Percentiles rank a stretch among this genome's conserved stretches.
Conservation (phyloP, 1,284 basidiomycete species). For the Entoloma clypeatum region DNA sequence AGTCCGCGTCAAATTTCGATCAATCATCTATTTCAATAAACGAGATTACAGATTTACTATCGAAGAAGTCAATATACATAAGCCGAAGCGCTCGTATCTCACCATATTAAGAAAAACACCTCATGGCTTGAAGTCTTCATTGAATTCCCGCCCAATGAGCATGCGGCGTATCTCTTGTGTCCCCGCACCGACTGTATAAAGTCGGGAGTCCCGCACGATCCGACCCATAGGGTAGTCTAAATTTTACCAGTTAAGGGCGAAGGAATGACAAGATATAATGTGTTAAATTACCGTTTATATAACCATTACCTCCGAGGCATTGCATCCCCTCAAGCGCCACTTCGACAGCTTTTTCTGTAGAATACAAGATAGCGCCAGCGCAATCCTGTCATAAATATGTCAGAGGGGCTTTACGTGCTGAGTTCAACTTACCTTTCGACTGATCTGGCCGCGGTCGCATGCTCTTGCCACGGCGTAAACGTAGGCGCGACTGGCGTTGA, state of each 20-base stretch:
- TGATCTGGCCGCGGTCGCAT: conserved; percentile 80
- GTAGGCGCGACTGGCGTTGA: conserved; percentile 86
- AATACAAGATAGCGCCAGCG: conserved; percentile 88
- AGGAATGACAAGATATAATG: conserved; percentile 2
- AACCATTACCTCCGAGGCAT: conserved; percentile 89
- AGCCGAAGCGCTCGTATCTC: no score
- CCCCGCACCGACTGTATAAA: conserved; percentile 90
- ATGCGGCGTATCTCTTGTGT: conserved; percentile 90
- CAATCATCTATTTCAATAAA: no score
- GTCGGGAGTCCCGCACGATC: conserved; percentile 77
- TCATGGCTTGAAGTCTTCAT: conserved; percentile 55
- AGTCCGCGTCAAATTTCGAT: conserved; percentile 15
- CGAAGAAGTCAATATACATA: no score
- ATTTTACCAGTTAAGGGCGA: conserved; percentile 1
- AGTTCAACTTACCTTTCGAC: conserved; percentile 61
- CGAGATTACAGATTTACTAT: no score
- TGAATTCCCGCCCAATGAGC: conserved; percentile 89
- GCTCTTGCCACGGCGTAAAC: conserved; percentile 91
- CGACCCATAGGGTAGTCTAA: conserved; percentile 86
- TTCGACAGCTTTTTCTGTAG: conserved; percentile 86
- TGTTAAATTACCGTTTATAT: conserved; percentile 71
- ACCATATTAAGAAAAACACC: no score
- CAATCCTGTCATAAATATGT: conserved; percentile 61
- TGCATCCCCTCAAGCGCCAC: conserved; percentile 92
- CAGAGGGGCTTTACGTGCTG: conserved; percentile 1